These are phyloP conservation scores for Candida parachauliodes DNA, from an alignment of 805 yeast species.

Conservation along the genomic window DNA sequence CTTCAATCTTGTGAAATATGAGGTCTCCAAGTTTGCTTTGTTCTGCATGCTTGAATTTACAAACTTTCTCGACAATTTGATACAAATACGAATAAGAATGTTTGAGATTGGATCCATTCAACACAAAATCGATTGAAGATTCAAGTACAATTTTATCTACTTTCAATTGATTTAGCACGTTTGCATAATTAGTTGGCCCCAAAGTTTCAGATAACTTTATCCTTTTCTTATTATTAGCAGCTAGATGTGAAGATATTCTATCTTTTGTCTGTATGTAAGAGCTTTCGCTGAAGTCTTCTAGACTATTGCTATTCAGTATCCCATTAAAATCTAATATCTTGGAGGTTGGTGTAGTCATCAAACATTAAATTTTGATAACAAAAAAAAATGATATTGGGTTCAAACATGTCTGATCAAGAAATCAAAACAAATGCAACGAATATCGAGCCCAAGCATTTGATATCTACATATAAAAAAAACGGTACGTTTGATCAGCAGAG, in stretches of 20 bases:
- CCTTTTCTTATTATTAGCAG: neutral
- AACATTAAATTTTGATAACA: no score
- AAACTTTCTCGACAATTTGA: conserved; percentile 27
- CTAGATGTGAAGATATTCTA: neutral
- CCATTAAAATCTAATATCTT: conserved; percentile 1
- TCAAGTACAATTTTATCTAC: neutral
- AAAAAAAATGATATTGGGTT: no score
- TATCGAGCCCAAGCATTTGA: conserved; percentile 36
- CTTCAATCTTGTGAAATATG: conserved; percentile 11
- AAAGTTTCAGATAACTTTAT: neutral
- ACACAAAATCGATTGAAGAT: conserved; percentile 15
- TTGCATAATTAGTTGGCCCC: neutral
- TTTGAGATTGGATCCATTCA: conserved; percentile 13
- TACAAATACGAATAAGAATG: conserved; percentile 24
- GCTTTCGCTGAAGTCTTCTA: neutral
- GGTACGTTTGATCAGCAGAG: conserved; percentile 49
- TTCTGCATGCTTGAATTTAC: conserved; percentile 29
- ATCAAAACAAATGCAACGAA: no score
- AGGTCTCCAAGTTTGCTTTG: conserved; percentile 24
- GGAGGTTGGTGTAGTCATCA: neutral
- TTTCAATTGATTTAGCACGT: neutral
- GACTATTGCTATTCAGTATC: neutral
- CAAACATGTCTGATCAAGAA: no score
- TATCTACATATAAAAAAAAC: conserved; percentile 42
- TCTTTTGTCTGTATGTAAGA: neutral